Percentiles rank a stretch among this genome's conserved stretches.
These are phyloP conservation scores for Quambalaria eucalypti DNA, from an alignment of 1,284 basidiomycete genomes.

Conservation along the genomic window DNA sequence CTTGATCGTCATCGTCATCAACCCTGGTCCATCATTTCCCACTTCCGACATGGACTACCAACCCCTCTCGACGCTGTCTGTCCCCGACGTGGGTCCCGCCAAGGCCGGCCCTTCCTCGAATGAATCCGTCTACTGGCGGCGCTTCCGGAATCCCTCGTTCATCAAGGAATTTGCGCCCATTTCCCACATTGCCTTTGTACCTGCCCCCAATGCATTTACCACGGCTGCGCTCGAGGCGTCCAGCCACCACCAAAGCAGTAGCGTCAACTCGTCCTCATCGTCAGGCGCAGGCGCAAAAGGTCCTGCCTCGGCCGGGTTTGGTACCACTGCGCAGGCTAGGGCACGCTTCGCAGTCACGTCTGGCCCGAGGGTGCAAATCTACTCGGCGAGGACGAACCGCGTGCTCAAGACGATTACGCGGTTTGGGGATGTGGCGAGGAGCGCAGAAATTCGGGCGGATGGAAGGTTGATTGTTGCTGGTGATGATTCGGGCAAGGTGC, in stretches of 20 bases:
- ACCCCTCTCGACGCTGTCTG: not conserved
- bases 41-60: not conserved
- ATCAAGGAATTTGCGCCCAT: slow-evolving; percentile 43
- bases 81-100: not conserved
- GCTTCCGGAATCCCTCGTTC: slow-evolving; percentile 38
- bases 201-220: slow-evolving; percentile 22
- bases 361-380: slow-evolving; percentile 86
- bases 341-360: slow-evolving; percentile 83
- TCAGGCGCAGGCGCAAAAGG: not conserved
- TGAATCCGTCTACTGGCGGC: slow-evolving; percentile 43
- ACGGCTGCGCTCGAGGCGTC: slow-evolving; percentile 1
- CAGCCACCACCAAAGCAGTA: not conserved
- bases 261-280: not conserved
- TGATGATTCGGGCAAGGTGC: slow-evolving; percentile 85
- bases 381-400: slow-evolving; percentile 87
- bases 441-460: slow-evolving; percentile 60
- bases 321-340: not conserved
- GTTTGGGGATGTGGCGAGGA: slow-evolving; percentile 86
- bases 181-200: slow-evolving; percentile 42
- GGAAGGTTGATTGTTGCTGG: slow-evolving; percentile 91
- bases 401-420: slow-evolving; percentile 90
- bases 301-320: not conserved
- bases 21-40: too few species aligned
- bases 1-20: too few species aligned
- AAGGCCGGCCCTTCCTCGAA: slow-evolving; percentile 8